phyloP scores from a whole-genome alignment of 768 basidiomycete species.

The Lactarius vividus region DNA sequence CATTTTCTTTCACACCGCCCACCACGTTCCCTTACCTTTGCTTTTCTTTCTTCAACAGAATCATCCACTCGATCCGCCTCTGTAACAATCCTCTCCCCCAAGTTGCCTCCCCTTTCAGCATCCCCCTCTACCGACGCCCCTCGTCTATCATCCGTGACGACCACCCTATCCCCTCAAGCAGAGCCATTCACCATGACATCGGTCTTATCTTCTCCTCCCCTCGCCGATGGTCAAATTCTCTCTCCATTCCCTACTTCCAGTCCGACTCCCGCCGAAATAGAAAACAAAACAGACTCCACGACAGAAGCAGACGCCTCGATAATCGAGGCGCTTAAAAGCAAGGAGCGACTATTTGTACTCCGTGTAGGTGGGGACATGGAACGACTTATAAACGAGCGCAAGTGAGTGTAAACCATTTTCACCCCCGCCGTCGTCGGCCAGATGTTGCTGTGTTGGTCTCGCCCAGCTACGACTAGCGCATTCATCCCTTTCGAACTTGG shows the following conservation, averaged over 20 bases:
- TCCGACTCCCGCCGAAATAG: constrained; percentile 33
- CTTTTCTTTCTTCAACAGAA: constrained; percentile 14
- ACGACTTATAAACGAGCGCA: constrained; percentile 68
- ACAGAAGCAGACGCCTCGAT: constrained; percentile 74
- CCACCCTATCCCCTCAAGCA: constrained; percentile 24
- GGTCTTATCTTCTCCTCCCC: constrained; percentile 24
- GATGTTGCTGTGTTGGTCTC: neutral
- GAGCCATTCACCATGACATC: constrained; percentile 25
- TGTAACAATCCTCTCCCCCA: constrained; percentile 20
- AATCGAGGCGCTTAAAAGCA: constrained; percentile 80
- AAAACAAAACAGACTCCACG: constrained; percentile 29
- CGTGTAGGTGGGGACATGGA: constrained; percentile 90
- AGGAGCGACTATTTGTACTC: constrained; percentile 83
- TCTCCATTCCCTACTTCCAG: constrained; percentile 25
- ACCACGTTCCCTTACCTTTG: constrained; percentile 8
- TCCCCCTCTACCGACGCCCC: constrained; percentile 17
- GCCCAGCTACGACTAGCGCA: neutral
- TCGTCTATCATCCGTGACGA: constrained; percentile 9
- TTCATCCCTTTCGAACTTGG: neutral
- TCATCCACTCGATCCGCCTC: constrained; percentile 16
- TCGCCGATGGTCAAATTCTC: constrained; percentile 14
- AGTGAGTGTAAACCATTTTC: constrained; percentile 44
- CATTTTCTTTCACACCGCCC: constrained; percentile 6
- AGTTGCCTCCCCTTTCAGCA: constrained; percentile 8
- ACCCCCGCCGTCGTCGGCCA: neutral